phyloP scores from a whole-genome alignment of 2,329 filamentous ascomycete species.

The Hypomyces rosellus region DNA sequence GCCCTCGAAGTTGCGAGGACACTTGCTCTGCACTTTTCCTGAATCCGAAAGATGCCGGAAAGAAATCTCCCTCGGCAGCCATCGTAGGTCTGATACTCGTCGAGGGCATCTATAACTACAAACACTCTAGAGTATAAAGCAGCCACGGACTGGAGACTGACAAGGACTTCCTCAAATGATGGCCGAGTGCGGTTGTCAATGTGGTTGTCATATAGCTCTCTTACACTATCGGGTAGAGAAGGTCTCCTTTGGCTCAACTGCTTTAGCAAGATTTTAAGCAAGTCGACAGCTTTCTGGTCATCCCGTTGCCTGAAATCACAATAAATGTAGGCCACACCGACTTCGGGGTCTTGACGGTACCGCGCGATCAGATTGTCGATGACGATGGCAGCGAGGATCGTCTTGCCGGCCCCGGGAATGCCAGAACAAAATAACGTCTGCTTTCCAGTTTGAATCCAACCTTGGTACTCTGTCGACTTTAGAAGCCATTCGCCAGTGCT shows the following conservation, averaged over 20 bases:
- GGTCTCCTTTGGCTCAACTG: conserved; percentile 24
- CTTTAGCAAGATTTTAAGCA: conserved; percentile 30
- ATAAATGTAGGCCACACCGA: conserved; percentile 41
- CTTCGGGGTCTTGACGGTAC: conserved; percentile 15
- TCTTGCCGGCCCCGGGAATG: conserved; percentile 44
- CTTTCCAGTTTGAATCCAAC: conserved; percentile 22
- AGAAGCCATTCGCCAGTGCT: conserved; percentile 42
- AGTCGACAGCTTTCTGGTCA: conserved; percentile 28
- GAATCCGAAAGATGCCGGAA: conserved; percentile 1
- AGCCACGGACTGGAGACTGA: neutral
- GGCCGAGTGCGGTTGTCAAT: conserved; percentile 2
- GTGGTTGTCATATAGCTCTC: neutral
- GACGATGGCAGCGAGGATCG: conserved; percentile 36
- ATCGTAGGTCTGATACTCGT: conserved; percentile 13
- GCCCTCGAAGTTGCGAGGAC: conserved; percentile 19
- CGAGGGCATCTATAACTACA: conserved; percentile 20
- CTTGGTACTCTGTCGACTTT: conserved; percentile 26
- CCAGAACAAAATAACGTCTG: neutral
- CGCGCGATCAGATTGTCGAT: conserved; percentile 31
- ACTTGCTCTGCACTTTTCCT: conserved; percentile 1
- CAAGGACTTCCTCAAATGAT: neutral
- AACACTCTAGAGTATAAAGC: conserved; percentile 7
- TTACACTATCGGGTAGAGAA: neutral
- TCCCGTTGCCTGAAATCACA: conserved; percentile 34
- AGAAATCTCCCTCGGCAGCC: neutral